Conservation (phyloP, 192 early-diverging fungal genomes). For the Kappamyces sp. region DNA sequence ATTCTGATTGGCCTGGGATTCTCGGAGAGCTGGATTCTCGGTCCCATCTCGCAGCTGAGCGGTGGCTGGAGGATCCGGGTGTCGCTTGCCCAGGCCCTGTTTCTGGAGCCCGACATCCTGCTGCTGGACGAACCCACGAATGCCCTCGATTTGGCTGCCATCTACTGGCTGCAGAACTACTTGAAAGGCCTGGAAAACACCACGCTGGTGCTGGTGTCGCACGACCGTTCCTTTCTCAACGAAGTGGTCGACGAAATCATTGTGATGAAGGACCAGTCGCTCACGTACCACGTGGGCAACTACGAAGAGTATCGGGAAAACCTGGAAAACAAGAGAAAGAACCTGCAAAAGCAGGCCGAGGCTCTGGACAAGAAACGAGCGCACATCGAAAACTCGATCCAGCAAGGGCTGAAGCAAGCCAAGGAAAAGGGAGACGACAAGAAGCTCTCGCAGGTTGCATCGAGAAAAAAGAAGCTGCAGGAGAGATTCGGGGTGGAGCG, state of each 20-base stretch:
- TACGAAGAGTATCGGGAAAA: slow-evolving; percentile 79
- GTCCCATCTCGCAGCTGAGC: slow-evolving; percentile 46
- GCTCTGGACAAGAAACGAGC: slow-evolving; percentile 63
- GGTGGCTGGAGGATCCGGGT: slow-evolving; percentile 91
- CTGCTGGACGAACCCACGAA: slow-evolving; percentile 86
- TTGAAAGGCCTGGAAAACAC: slow-evolving; percentile 46
- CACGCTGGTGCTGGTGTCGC: slow-evolving; percentile 83
- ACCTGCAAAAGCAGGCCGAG: slow-evolving; percentile 58
- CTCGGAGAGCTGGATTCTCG: slow-evolving; percentile 48
- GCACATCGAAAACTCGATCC: slow-evolving; percentile 73
- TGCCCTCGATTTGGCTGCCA: slow-evolving; percentile 84
- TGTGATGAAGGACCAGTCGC: slow-evolving; percentile 52
- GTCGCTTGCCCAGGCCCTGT: slow-evolving; percentile 78
- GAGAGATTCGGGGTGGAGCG: slow-evolving; percentile 41
- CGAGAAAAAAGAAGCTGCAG: slow-evolving; percentile 29
- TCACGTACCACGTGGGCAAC: slow-evolving; percentile 77
- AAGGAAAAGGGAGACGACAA: slow-evolving; percentile 77
- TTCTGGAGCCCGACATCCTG: slow-evolving; percentile 74
- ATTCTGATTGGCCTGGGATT: slow-evolving; percentile 77
- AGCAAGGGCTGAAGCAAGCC: slow-evolving; percentile 67
- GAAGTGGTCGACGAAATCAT: slow-evolving; percentile 60
- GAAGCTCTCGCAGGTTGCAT: slow-evolving; percentile 62
- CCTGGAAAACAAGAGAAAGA: slow-evolving; percentile 62
- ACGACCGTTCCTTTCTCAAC: slow-evolving; percentile 82
- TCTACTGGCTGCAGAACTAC: slow-evolving; percentile 85